Evolutionary conservation across 1,139 yeast species (phyloP).

Genomic region (Casaregolazyma lundiana): DNA sequence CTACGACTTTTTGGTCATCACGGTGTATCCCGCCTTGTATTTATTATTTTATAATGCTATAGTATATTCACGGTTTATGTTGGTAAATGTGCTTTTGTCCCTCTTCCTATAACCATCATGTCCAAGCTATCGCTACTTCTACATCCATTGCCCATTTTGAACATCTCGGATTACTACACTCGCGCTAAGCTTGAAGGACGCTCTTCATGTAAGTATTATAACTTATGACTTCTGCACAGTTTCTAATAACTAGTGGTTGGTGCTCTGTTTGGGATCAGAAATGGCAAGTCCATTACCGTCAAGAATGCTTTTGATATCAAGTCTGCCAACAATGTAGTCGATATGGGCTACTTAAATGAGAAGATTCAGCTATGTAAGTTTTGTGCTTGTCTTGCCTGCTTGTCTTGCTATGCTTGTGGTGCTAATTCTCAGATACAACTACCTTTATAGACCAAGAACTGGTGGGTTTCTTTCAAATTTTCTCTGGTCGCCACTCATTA

Average conservation of each 20-base stretch:
- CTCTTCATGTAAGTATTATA: conserved; percentile 19
- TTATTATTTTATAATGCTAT: background rate
- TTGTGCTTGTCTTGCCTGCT: background rate
- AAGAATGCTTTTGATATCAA: conserved; percentile 33
- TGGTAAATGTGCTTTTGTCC: background rate
- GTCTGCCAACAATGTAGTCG: conserved; percentile 19
- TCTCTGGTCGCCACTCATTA: background rate
- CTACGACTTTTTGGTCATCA: background rate
- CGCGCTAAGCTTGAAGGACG: conserved; percentile 24
- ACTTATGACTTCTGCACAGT: background rate
- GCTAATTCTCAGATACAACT: conserved; percentile 21
- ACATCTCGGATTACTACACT: conserved; percentile 35
- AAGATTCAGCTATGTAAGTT: conserved; percentile 28
- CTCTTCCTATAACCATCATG: background rate
- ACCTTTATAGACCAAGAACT: conserved; percentile 32
- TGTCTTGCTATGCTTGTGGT: background rate
- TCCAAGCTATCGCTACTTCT: conserved; percentile 21
- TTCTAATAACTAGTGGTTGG: conserved; percentile 27
- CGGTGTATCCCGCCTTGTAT: background rate
- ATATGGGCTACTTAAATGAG: conserved; percentile 22
- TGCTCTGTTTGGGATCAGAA: conserved; percentile 32
- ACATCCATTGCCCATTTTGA: conserved; percentile 35
- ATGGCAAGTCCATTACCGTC: conserved; percentile 27
- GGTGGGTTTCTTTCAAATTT: conserved; percentile 32
- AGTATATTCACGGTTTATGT: background rate